These are phyloP conservation scores for Aspergillus sclerotiicarbonarius DNA, from an alignment of 495 filamentous ascomycete genomes.

Conservation along the genomic window DNA sequence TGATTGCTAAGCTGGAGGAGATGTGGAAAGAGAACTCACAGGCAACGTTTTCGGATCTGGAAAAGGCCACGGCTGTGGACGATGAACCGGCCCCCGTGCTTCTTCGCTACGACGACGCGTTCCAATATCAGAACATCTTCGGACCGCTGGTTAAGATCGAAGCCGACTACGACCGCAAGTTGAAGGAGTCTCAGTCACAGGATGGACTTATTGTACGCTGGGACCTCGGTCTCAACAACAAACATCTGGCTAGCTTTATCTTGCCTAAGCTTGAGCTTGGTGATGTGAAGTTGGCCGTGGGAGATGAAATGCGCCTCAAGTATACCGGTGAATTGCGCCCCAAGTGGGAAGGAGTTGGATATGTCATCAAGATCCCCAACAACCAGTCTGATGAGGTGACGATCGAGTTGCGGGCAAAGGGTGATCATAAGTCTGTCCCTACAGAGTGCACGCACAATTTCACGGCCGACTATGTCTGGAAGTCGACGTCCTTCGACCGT, in stretches of 20 bases:
- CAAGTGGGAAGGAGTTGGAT: constrained; percentile 97
- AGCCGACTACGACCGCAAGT: constrained; percentile 98
- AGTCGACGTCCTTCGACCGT: constrained; percentile 97
- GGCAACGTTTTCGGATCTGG: constrained; percentile 87
- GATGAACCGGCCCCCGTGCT: constrained; percentile 94
- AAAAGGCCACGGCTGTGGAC: constrained; percentile 89
- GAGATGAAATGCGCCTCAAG: constrained; percentile 96
- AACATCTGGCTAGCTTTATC: constrained; percentile 93
- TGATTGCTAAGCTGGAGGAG: constrained; percentile 96
- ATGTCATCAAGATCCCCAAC: constrained; percentile 99
- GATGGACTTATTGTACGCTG: constrained; percentile 91
- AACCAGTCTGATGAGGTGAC: constrained; percentile 98
- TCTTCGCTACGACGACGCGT: constrained; percentile 94
- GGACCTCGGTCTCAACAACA: constrained; percentile 97
- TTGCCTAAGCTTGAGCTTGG: constrained; percentile 96
- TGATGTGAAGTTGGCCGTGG: constrained; percentile 96
- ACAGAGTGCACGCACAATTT: constrained; percentile 98
- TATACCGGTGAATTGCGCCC: constrained; percentile 93
- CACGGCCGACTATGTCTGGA: constrained; percentile 99
- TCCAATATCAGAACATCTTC: constrained; percentile 99
- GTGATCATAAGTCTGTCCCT: constrained; percentile 89
- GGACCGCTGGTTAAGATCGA: constrained; percentile 98
- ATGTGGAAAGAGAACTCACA: constrained; percentile 97
- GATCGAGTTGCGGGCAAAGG: constrained; percentile 86
- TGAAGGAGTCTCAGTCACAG: constrained; percentile 97